A percentile compares a stretch with the other conserved stretches of the same genome.
phyloP scores from a whole-genome alignment of 2,329 filamentous ascomycete species.

The Fusarium aywerte region DNA sequence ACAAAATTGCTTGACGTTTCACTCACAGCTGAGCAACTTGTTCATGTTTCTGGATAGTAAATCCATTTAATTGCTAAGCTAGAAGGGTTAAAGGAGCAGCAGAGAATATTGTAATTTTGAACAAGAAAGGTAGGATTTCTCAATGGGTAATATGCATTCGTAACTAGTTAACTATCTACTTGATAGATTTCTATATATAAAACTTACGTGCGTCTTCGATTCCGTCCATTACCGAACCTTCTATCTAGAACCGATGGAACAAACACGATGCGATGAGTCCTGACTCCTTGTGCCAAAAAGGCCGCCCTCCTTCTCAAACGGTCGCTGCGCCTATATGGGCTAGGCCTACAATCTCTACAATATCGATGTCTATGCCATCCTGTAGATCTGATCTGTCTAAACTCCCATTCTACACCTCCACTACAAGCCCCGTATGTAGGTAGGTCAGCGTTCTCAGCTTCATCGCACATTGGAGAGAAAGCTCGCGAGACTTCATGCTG shows the following conservation, averaged over 20 bases:
- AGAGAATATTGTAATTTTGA: no score
- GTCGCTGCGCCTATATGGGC: not conserved
- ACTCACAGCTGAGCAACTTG: not conserved
- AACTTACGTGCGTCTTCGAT: not conserved
- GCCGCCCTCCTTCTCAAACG: constrained; percentile 1
- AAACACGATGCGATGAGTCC: not conserved
- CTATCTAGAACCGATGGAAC: not conserved
- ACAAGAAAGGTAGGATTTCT: no score
- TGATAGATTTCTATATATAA: not conserved
- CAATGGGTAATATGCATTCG: no score
- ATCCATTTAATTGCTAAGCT: no score
- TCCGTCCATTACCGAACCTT: not conserved
- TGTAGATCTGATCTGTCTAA: not conserved
- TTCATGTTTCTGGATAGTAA: not conserved
- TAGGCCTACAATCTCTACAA: constrained; percentile 16
- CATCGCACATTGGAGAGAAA: constrained; percentile 18
- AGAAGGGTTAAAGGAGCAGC: no score
- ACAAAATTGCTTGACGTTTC: not conserved
- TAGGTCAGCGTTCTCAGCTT: not conserved
- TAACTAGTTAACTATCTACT: not conserved
- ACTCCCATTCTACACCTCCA: not conserved
- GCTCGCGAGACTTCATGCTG: constrained; percentile 24
- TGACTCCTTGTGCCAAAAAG: not conserved
- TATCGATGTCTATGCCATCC: constrained; percentile 17
- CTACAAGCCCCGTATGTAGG: constrained; percentile 17